Conservation (phyloP, 768 basidiomycete genomes). For the Serendipita vermifera region DNA sequence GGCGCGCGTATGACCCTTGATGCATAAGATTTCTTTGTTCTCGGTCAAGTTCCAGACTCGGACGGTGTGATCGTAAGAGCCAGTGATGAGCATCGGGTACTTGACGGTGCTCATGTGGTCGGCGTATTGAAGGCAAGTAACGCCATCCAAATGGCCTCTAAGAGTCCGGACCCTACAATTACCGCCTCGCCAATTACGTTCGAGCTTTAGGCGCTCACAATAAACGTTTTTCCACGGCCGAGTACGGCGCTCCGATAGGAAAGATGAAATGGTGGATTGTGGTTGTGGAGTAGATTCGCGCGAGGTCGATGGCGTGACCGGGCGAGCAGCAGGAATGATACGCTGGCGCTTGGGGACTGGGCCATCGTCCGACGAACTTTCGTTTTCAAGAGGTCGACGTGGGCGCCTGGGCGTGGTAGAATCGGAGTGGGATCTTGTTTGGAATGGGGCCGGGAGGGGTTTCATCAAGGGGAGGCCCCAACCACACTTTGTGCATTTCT, state of each 20-base stretch:
- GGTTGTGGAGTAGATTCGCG: conserved; percentile 16
- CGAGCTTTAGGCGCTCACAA: conserved; percentile 89
- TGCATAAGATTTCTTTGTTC: conserved; percentile 65
- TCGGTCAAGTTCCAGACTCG: conserved; percentile 96
- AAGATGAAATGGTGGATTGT: conserved; percentile 9
- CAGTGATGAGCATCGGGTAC: conserved; percentile 93
- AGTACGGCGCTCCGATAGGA: conserved; percentile 34
- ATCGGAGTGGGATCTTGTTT: conserved; percentile 21
- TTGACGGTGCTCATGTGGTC: conserved; percentile 70
- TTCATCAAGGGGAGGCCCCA: conserved; percentile 93
- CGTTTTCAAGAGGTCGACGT: conserved; percentile 28
- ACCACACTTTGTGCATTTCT: conserved; percentile 92
- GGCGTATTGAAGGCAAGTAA: conserved; percentile 94
- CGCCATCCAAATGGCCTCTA: conserved; percentile 86
- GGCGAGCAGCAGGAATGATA: conserved; percentile 2
- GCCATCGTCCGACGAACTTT: conserved; percentile 26
- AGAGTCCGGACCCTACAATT: conserved; percentile 73
- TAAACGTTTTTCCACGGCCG: conserved; percentile 99
- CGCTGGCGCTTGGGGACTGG: conserved; percentile 25
- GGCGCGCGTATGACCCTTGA: conserved; percentile 85
- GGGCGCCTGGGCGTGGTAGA: conserved; percentile 17
- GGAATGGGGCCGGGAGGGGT: conserved; percentile 37
- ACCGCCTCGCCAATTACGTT: conserved; percentile 94
- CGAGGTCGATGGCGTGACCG: conserved; percentile 7
- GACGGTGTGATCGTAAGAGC: conserved; percentile 89